Evolutionary conservation across 495 filamentous ascomycete species (phyloP).

Genomic region (Poronia punctata): DNA sequence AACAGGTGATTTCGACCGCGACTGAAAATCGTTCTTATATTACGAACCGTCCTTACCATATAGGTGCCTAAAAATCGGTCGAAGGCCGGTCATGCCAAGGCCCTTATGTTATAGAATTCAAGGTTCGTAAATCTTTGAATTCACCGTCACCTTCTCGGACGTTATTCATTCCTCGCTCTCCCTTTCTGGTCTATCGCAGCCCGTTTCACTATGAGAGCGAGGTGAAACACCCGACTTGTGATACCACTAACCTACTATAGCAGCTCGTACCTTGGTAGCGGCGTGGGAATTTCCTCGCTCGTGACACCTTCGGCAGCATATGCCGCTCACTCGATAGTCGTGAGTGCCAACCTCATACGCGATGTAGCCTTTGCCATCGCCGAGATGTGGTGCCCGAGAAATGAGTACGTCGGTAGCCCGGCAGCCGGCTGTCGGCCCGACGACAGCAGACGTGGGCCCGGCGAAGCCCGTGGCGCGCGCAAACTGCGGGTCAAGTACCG

Average conservation of each 20-base stretch:
- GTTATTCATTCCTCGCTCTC: slow-evolving; percentile 20
- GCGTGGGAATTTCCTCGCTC: slow-evolving; percentile 28
- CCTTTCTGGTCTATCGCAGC: slow-evolving; percentile 51
- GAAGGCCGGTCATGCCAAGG: slow-evolving; percentile 49
- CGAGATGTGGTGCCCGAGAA: no score
- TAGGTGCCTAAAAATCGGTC: slow-evolving; percentile 51
- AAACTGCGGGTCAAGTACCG: slow-evolving; percentile 10
- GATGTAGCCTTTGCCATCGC: no score
- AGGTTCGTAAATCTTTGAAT: no score
- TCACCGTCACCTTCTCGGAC: no score
- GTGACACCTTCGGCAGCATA: slow-evolving; percentile 32
- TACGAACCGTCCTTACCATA: slow-evolving; percentile 52
- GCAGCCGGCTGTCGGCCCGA: no score
- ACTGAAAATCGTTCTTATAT: slow-evolving; percentile 44
- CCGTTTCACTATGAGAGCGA: slow-evolving; percentile 63
- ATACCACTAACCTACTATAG: slow-evolving; percentile 5
- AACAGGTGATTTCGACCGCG: slow-evolving; percentile 40
- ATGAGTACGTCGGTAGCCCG: no score
- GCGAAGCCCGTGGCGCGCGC: no score
- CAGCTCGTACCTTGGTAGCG: no score
- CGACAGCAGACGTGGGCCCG: no score
- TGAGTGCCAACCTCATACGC: slow-evolving; percentile 47
- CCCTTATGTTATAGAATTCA: no score
- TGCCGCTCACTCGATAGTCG: slow-evolving; percentile 27
- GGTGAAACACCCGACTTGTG: background rate